Conservation (phyloP, 202 grass and related monocot species). For the Eragrostis tef region DNA sequence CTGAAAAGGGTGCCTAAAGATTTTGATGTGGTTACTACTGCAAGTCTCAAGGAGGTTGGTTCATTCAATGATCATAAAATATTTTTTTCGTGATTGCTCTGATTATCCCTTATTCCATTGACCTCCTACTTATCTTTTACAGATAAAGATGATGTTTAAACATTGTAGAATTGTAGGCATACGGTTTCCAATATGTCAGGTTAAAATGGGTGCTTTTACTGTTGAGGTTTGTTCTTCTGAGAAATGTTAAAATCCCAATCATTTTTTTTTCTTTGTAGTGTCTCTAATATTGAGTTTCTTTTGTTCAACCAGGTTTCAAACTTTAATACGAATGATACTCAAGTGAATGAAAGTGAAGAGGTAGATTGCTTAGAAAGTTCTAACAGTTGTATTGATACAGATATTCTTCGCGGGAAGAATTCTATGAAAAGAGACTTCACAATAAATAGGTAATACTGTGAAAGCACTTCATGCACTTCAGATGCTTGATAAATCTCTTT, state of each 20-base stretch:
- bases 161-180: constrained; percentile 64
- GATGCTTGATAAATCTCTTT: constrained; percentile 12
- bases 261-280: constrained; percentile 22
- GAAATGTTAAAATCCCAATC: constrained; percentile 12
- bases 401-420: constrained; percentile 80
- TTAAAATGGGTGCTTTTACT: constrained; percentile 54
- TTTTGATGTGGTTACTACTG: constrained; percentile 79
- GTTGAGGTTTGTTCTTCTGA: constrained; percentile 69
- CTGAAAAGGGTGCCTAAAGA: constrained; percentile 74
- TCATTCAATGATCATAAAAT: not conserved
- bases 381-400: constrained; percentile 45
- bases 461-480: constrained; percentile 25
- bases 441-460: constrained; percentile 68
- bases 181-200: constrained; percentile 75
- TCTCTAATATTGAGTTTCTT: not conserved
- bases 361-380: constrained; percentile 41
- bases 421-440: constrained; percentile 83
- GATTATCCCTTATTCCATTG: constrained; percentile 19
- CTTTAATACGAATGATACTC: constrained; percentile 53
- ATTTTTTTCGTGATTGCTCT: constrained; percentile 1
- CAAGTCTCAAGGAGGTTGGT: constrained; percentile 68
- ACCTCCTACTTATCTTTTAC: constrained; percentile 38
- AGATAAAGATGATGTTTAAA: constrained; percentile 63
- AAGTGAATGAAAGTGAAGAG: constrained; percentile 43
- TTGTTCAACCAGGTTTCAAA: constrained; percentile 68